These are phyloP conservation scores for Hymenochaete sp. DNA, from an alignment of 1,284 basidiomycete genomes.

Conservation along the genomic window DNA sequence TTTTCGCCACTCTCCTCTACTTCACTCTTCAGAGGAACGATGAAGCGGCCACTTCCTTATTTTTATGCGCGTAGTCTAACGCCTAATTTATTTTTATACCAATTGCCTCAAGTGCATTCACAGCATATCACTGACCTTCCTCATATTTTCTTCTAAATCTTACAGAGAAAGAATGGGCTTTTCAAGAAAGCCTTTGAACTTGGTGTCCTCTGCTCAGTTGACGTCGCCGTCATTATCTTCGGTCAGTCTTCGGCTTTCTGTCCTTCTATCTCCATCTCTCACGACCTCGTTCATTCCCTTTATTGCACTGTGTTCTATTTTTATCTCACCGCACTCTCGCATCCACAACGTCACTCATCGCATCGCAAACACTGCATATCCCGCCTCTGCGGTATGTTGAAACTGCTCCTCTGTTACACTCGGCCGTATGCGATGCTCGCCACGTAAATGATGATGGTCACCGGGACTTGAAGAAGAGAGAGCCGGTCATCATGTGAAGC, in stretches of 20 bases:
- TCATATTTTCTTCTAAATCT: neutral
- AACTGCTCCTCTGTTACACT: neutral
- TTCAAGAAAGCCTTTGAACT: constrained; percentile 45
- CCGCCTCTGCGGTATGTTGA: neutral
- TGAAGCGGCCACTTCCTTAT: constrained; percentile 5
- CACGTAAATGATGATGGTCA: constrained; percentile 5
- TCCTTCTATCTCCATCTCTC: neutral
- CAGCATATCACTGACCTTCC: neutral
- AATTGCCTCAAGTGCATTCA: neutral
- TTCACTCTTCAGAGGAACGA: neutral
- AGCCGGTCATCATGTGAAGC: constrained; percentile 46
- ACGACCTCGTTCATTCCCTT: neutral
- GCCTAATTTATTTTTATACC: constrained; percentile 6
- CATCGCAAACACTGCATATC: neutral
- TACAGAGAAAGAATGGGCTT: constrained; percentile 36
- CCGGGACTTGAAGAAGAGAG: constrained; percentile 37
- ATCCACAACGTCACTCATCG: neutral
- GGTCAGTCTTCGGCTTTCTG: constrained; percentile 30
- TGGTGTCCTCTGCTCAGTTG: constrained; percentile 35
- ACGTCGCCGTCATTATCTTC: constrained; percentile 36
- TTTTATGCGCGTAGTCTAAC: constrained; percentile 3
- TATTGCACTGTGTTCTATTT: constrained; percentile 6
- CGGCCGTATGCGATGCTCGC: neutral
- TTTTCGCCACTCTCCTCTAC: neutral
- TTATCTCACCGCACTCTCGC: constrained; percentile 2